A percentile compares a stretch with the other conserved stretches of the same genome.
These are phyloP conservation scores for Trichoderma sp. DNA, from an alignment of 2,329 filamentous ascomycete genomes.

Conservation along the genomic window DNA sequence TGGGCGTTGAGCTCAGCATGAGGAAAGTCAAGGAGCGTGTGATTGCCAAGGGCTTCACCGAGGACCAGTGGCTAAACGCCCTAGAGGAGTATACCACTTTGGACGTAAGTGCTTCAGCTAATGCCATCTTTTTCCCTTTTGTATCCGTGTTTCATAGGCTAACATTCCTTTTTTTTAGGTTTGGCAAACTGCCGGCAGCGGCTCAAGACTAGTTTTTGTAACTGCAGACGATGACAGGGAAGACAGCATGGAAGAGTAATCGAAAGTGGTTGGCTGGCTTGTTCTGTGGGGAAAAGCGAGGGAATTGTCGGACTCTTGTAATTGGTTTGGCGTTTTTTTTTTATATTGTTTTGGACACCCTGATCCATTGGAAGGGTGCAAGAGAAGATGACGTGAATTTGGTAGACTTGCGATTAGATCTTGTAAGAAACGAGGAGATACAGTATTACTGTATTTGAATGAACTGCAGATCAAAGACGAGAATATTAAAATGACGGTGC, in stretches of 20 bases:
- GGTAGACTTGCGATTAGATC: conserved; percentile 18
- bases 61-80: conserved; percentile 82
- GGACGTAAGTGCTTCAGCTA: conserved; percentile 66
- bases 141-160: neutral
- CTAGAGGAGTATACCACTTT: conserved; percentile 85
- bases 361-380: neutral
- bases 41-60: conserved; percentile 92
- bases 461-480: neutral
- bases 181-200: conserved; percentile 73
- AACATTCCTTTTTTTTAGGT: conserved; percentile 48
- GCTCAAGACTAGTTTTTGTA: conserved; percentile 68
- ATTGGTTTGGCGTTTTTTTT: conserved; percentile 31
- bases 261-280: neutral
- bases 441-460: neutral
- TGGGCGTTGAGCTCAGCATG: conserved; percentile 72
- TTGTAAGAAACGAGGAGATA: neutral
- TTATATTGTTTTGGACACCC: conserved; percentile 21
- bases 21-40: conserved; percentile 87
- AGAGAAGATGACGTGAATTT: conserved; percentile 5
- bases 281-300: conserved; percentile 2
- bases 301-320: conserved; percentile 22
- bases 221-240: conserved; percentile 51
- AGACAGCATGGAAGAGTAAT: conserved; percentile 45
- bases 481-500: neutral
- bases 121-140: neutral